phyloP scores from a whole-genome alignment of 1,284 basidiomycete species.

The Ustilago esculenta region DNA sequence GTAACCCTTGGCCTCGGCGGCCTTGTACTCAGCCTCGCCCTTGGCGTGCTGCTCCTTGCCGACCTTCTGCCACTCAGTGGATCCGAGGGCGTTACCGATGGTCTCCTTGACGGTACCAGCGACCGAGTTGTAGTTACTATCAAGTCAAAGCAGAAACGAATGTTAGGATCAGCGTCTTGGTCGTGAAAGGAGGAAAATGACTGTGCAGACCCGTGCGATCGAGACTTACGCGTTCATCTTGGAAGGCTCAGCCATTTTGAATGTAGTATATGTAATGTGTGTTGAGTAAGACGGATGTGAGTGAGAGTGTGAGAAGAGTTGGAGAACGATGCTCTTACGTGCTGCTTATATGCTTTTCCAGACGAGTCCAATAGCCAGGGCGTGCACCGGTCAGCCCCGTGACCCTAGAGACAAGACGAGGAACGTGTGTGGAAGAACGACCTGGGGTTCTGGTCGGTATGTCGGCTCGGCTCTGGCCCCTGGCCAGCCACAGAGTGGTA shows the following conservation, averaged over 20 bases:
- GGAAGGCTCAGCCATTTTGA: slow-evolving; percentile 55
- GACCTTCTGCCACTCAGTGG: slow-evolving; percentile 48
- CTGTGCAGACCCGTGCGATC: too few species aligned
- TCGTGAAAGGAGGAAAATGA: too few species aligned
- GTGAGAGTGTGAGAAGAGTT: slow-evolving; percentile 6
- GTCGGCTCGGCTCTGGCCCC: slow-evolving; percentile 1
- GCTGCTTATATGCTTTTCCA: slow-evolving; percentile 30
- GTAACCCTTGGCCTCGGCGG: slow-evolving; percentile 57
- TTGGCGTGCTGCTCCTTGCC: slow-evolving; percentile 61
- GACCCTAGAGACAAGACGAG: slow-evolving; percentile 4
- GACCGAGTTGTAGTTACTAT: slow-evolving; percentile 52
- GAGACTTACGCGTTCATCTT: slow-evolving; percentile 48
- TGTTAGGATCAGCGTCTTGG: too few species aligned
- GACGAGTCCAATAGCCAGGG: too few species aligned
- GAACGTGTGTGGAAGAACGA: not conserved
- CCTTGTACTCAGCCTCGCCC: slow-evolving; percentile 58
- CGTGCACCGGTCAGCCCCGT: too few species aligned
- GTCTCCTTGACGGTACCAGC: slow-evolving; percentile 54
- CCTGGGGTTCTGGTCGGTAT: not conserved
- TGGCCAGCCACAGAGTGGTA: not conserved
- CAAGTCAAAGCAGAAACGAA: too few species aligned
- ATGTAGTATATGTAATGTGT: slow-evolving; percentile 5
- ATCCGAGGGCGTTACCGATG: slow-evolving; percentile 53
- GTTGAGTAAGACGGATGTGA: slow-evolving; percentile 6
- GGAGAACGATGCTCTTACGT: too few species aligned